Percentiles rank a stretch among this genome's conserved stretches.
Evolutionary conservation across 495 filamentous ascomycete species (phyloP).

Genomic region (Podospora anserina): DNA sequence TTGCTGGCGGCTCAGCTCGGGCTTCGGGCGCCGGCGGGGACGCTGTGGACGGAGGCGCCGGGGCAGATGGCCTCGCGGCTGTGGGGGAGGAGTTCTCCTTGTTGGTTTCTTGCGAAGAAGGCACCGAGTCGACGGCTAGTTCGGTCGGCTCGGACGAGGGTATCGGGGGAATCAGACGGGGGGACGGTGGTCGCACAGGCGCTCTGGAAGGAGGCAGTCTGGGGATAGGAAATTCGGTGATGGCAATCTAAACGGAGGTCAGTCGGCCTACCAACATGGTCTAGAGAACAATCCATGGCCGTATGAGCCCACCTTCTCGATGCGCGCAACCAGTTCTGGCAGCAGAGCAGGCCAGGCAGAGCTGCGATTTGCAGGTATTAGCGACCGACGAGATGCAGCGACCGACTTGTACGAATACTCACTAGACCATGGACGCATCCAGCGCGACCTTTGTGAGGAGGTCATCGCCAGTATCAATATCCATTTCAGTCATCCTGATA

Average conservation of each 20-base stretch:
- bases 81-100: constrained; percentile 44
- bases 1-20: constrained; percentile 15
- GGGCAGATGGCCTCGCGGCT: constrained; percentile 16
- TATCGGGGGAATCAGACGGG: constrained; percentile 45
- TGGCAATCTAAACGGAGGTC: constrained; percentile 35
- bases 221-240: constrained; percentile 46
- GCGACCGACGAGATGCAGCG: background rate
- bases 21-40: constrained; percentile 16
- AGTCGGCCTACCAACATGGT: constrained; percentile 38
- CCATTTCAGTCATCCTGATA: constrained; percentile 40
- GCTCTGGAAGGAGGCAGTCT: constrained; percentile 33
- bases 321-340: constrained; percentile 37
- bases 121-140: constrained; percentile 25
- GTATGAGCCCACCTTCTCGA: constrained; percentile 40
- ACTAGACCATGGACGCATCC: constrained; percentile 70
- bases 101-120: constrained; percentile 47
- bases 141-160: constrained; percentile 50
- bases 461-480: constrained; percentile 57
- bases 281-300: constrained; percentile 33
- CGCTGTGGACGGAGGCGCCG: constrained; percentile 18
- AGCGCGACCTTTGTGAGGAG: constrained; percentile 60
- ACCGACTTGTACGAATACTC: constrained; percentile 27
- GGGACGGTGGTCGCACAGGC: constrained; percentile 34
- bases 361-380: constrained; percentile 19
- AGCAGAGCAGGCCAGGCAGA: constrained; percentile 41